Evolutionary conservation across 2,329 filamentous ascomycete species (phyloP).

Genomic region (Knufia petricola): DNA sequence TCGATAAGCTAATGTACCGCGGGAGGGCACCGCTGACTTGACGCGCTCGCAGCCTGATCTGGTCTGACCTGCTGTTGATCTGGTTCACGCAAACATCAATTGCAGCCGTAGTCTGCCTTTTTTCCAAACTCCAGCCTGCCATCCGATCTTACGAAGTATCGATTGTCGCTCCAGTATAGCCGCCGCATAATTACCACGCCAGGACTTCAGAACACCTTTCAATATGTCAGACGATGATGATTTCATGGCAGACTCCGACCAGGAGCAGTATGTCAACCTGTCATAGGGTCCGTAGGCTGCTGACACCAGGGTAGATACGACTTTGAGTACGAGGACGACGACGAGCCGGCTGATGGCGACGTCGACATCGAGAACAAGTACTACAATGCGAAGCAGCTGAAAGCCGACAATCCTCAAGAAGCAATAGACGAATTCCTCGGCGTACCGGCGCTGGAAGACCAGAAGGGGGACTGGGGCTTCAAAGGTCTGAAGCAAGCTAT

Average conservation of each 20-base stretch:
- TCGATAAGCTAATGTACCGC: not conserved
- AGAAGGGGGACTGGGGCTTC: slow-evolving; percentile 98
- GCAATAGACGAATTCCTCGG: slow-evolving; percentile 89
- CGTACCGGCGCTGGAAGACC: slow-evolving; percentile 70
- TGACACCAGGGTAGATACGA: slow-evolving; percentile 56
- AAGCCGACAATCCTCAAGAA: slow-evolving; percentile 72
- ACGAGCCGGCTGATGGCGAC: slow-evolving; percentile 77
- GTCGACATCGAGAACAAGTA: slow-evolving; percentile 99
- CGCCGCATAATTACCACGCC: too few relatives aligned
- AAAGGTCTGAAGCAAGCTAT: slow-evolving; percentile 97
- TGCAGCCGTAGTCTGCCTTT: not conserved
- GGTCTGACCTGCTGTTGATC: too few relatives aligned
- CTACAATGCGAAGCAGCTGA: slow-evolving; percentile 98
- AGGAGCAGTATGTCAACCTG: slow-evolving; percentile 58
- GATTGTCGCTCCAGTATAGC: too few relatives aligned
- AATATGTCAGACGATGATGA: slow-evolving; percentile 77
- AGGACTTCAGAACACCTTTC: not conserved
- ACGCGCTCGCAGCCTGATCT: not conserved
- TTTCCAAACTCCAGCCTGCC: not conserved
- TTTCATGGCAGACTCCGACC: slow-evolving; percentile 87
- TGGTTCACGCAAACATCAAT: too few relatives aligned
- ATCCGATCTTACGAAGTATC: too few relatives aligned
- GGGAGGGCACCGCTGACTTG: not conserved
- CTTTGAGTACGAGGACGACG: slow-evolving; percentile 93
- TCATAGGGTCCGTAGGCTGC: slow-evolving; percentile 9